A percentile compares a stretch with the other conserved stretches of the same genome.
phyloP scores from a whole-genome alignment of 768 basidiomycete species.

The Lactifluus hygrophoroides region DNA sequence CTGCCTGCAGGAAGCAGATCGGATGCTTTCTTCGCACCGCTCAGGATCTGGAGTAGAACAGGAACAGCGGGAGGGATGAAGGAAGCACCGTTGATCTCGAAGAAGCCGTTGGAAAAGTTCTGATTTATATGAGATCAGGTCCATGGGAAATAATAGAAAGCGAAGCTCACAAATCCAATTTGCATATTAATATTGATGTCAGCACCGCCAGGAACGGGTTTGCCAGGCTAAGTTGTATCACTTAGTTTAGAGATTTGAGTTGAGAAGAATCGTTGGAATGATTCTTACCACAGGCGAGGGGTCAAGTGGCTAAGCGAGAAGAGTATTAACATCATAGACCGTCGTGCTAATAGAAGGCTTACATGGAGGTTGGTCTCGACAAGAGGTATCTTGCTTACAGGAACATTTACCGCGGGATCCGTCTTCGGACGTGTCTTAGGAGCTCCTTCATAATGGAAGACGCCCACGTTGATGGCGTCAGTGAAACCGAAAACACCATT shows the following conservation, averaged over 20 bases:
- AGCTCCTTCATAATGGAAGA: slow-evolving; percentile 20
- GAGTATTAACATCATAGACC: not conserved
- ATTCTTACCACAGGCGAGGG: not conserved
- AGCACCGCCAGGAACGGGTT: slow-evolving; percentile 6
- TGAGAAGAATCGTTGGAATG: not conserved
- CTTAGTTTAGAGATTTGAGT: not conserved
- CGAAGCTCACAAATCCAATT: slow-evolving; percentile 18
- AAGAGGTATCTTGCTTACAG: not conserved
- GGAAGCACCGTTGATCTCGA: not conserved
- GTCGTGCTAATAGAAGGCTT: not conserved
- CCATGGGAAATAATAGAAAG: not conserved
- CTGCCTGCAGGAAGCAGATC: slow-evolving; percentile 1
- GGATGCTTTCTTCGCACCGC: slow-evolving; percentile 1
- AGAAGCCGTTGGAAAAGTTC: not conserved
- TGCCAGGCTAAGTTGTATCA: slow-evolving; percentile 10
- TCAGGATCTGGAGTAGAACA: slow-evolving; percentile 12
- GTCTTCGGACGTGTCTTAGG: slow-evolving; percentile 2
- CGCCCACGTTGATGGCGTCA: not conserved
- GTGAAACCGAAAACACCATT: not conserved
- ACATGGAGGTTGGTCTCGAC: slow-evolving; percentile 16
- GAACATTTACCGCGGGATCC: not conserved
- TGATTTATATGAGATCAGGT: not conserved
- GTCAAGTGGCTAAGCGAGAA: not conserved
- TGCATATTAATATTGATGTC: slow-evolving; percentile 13
- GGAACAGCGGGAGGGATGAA: slow-evolving; percentile 4